Conservation (phyloP, 2,329 filamentous ascomycete species). For the Lecanicillium sp. region DNA sequence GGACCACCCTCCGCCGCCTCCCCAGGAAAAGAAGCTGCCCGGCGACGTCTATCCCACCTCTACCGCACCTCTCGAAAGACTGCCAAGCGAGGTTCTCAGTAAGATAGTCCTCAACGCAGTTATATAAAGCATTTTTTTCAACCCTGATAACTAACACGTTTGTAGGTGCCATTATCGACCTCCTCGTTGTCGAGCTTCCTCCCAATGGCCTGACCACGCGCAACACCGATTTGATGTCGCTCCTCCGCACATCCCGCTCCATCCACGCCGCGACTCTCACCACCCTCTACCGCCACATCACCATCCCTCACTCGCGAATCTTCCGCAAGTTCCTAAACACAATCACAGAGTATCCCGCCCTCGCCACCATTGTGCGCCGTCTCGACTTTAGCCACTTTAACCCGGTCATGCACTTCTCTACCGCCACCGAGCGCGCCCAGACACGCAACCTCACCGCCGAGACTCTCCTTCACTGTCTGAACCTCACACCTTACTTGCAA, state of each 20-base stretch:
- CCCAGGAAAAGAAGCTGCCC: slow-evolving; percentile 23
- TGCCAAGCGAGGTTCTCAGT: slow-evolving; percentile 67
- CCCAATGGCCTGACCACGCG: slow-evolving; percentile 66
- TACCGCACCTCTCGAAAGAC: slow-evolving; percentile 52
- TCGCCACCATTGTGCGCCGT: slow-evolving; percentile 69
- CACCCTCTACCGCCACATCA: slow-evolving; percentile 72
- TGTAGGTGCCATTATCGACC: slow-evolving; percentile 64
- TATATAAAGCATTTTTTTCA: no score
- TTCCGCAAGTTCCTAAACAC: slow-evolving; percentile 75
- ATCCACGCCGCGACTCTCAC: slow-evolving; percentile 66
- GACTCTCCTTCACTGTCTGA: slow-evolving; percentile 64
- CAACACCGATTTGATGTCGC: slow-evolving; percentile 70
- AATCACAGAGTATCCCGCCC: slow-evolving; percentile 55
- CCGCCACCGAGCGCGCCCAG: slow-evolving; percentile 64
- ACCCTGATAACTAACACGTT: slow-evolving; percentile 3
- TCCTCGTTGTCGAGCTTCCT: slow-evolving; percentile 64
- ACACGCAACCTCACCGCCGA: slow-evolving; percentile 69
- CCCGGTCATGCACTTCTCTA: slow-evolving; percentile 67
- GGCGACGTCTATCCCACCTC: slow-evolving; percentile 31
- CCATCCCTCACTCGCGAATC: slow-evolving; percentile 74
- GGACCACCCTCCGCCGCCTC: slow-evolving; percentile 33
- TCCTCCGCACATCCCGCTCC: slow-evolving; percentile 67
- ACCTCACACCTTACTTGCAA: slow-evolving; percentile 64
- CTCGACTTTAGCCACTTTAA: slow-evolving; percentile 84
- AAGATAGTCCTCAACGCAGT: no score